phyloP scores from a whole-genome alignment of 2,329 filamentous ascomycete species.

The Aureobasidium lini region DNA sequence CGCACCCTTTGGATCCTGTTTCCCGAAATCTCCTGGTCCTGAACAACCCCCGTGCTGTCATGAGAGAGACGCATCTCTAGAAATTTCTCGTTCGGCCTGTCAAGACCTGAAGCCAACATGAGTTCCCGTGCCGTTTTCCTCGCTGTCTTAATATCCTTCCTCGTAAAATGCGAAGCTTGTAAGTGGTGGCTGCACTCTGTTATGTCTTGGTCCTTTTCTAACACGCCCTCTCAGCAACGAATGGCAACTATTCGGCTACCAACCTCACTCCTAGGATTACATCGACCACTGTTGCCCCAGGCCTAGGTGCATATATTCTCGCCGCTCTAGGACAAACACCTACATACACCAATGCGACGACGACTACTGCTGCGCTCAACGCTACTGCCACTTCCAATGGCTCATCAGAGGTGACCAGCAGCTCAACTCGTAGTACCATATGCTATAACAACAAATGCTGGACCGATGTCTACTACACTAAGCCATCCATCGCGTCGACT shows the following conservation, averaged over 20 bases:
- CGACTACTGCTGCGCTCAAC: not conserved
- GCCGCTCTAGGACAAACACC: conserved; percentile 5
- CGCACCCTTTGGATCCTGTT: not conserved
- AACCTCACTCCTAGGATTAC: not conserved
- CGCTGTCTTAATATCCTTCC: not conserved
- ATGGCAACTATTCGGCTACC: conserved; percentile 4
- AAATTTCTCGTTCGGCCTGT: not conserved
- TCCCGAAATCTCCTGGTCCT: not conserved
- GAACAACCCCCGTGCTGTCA: not conserved
- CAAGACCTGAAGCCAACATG: not conserved
- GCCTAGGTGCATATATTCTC: conserved; percentile 10
- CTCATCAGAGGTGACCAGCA: not conserved
- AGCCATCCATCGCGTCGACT: not conserved
- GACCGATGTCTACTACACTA: conserved; percentile 1
- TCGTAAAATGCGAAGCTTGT: conserved; percentile 12
- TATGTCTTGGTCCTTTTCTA: not conserved
- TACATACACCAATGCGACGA: not conserved
- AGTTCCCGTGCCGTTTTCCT: not conserved
- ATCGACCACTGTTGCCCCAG: not conserved
- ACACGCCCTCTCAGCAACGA: not conserved
- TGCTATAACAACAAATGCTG: conserved; percentile 1
- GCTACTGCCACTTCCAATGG: not conserved
- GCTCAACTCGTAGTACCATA: not conserved
- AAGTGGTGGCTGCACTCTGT: not conserved
- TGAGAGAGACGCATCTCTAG: not conserved